Conservation (phyloP, 2,329 filamentous ascomycete species). For the Ophiostoma populinum region DNA sequence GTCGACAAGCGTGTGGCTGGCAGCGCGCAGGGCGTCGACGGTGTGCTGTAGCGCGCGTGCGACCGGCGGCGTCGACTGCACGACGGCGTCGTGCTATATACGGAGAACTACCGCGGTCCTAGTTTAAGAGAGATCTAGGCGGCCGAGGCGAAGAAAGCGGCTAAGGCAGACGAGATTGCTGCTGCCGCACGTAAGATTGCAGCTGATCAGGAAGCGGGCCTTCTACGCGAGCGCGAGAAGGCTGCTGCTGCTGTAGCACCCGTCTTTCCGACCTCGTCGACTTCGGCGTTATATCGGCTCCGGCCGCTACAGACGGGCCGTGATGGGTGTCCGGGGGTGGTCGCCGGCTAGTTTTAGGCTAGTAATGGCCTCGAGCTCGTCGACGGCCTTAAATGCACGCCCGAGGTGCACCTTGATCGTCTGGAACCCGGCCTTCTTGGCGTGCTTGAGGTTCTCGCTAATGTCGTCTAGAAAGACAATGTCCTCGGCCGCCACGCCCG, state of each 20-base stretch:
- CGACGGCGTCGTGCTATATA: slow-evolving; percentile 48
- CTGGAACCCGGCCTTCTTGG: slow-evolving; percentile 52
- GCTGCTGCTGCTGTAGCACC: slow-evolving; percentile 41
- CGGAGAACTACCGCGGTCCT: slow-evolving; percentile 58
- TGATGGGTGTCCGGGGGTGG: slow-evolving; percentile 28
- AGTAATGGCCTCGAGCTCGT: slow-evolving; percentile 58
- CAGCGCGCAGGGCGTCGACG: slow-evolving; percentile 23
- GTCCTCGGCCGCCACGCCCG: slow-evolving; percentile 43
- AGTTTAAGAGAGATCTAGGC: slow-evolving; percentile 95
- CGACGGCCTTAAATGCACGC: slow-evolving; percentile 62
- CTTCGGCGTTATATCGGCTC: no score
- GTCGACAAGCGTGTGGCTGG: slow-evolving; percentile 34
- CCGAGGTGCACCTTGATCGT: slow-evolving; percentile 79
- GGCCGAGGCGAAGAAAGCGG: slow-evolving; percentile 81
- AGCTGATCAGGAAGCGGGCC: slow-evolving; percentile 60
- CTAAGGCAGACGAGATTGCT: slow-evolving; percentile 69
- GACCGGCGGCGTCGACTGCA: slow-evolving; percentile 49
- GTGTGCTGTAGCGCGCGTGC: slow-evolving; percentile 33
- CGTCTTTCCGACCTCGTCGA: slow-evolving; percentile 73
- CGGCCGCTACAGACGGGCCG: no score
- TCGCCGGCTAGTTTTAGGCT: slow-evolving; percentile 44
- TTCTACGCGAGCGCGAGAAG: slow-evolving; percentile 42
- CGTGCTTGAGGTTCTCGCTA: slow-evolving; percentile 77
- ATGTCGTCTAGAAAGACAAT: slow-evolving; percentile 88
- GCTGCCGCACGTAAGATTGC: slow-evolving; percentile 59